Percentiles rank a stretch among this genome's conserved stretches.
Evolutionary conservation across 495 filamentous ascomycete species (phyloP).

Genomic region (Astrothelium subdiscretum): DNA sequence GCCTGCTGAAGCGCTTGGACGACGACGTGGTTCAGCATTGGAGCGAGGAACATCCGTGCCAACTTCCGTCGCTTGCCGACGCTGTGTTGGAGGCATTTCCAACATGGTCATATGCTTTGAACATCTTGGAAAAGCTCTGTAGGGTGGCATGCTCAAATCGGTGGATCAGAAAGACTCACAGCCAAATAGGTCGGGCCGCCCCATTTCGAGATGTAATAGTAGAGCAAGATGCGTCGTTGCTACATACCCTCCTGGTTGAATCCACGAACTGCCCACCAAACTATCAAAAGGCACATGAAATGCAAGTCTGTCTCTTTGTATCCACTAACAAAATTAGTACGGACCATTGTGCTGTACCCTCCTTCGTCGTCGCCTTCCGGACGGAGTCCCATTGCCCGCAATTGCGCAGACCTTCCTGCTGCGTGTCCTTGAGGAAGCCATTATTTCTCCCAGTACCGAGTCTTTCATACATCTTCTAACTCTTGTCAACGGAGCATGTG

Average conservation of each 20-base stretch:
- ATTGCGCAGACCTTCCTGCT: slow-evolving; percentile 21
- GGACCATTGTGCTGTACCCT: slow-evolving; percentile 11
- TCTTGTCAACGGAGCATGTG: slow-evolving; percentile 23
- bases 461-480: slow-evolving; percentile 17
- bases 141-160: too few species aligned
- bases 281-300: neutral
- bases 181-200: slow-evolving; percentile 14
- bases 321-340: slow-evolving; percentile 9
- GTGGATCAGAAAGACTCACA: neutral
- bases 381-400: slow-evolving; percentile 17
- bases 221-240: slow-evolving; percentile 14
- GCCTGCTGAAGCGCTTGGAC: slow-evolving; percentile 11
- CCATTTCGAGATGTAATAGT: slow-evolving; percentile 19
- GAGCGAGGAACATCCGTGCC: slow-evolving; percentile 16
- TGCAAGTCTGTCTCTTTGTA: neutral
- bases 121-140: slow-evolving; percentile 22
- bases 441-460: slow-evolving; percentile 6
- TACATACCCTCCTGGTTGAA: slow-evolving; percentile 18
- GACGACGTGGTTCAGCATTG: slow-evolving; percentile 1
- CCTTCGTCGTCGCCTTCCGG: slow-evolving; percentile 20
- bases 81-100: slow-evolving; percentile 18
- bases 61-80: slow-evolving; percentile 14
- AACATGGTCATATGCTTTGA: slow-evolving; percentile 23
- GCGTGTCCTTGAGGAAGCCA: slow-evolving; percentile 16
- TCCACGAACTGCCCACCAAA: slow-evolving; percentile 5